Base-by-base conservation (phyloP, 257 asterid genomes). In the Eustoma russellianum region DNA sequence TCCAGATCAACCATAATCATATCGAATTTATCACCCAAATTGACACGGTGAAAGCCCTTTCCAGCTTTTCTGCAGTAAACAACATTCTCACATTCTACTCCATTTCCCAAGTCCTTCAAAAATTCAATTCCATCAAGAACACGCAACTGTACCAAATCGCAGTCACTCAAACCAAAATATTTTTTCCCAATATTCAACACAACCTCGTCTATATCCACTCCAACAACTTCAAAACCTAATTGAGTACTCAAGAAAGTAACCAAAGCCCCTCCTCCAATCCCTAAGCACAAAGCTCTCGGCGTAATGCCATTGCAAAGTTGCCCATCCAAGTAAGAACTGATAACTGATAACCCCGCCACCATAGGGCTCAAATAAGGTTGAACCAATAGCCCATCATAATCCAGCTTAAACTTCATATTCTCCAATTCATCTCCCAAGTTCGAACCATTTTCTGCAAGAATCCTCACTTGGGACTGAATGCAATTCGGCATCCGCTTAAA, bases 191-290 rank as follows among this genome's bases (percentile, higher is more conserved):
- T 63, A 11, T 68, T 56, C 57, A 83, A 41, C 18, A 87, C 94
- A 44, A 49, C 71, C 46, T 68, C 75, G 34, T 90, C 98, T 53
- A 72, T 76, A 50, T 86, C 98, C 62, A 86, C 85, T 12, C 94
- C 98, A 2, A 77, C 76, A 55, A 90, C 92, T 55, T 78, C 80
- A 17, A 90, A 78, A 33, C 69, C 70, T 73, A 90, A 54, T 18
- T 64, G 70, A 17, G 35, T 48, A 40, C 67, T 65, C 76, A 90
- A 70, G 55, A 76, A 90, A 45, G 83, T 75, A 54, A 83, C 71
- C 76, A 90, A 74, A 19, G 87, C 87, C 43, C 98, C 98, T 66
- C 98, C 96, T 45, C 98, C 98, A 15, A 90, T 83, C 35, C 98
- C 96, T 59, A 90, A 68, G 52, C 96, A 90, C 69, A 90, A 58